Percentiles rank a stretch among this genome's conserved stretches.
Conservation (phyloP, 1,139 yeast genomes). For the Suhomyces bribrorum region DNA sequence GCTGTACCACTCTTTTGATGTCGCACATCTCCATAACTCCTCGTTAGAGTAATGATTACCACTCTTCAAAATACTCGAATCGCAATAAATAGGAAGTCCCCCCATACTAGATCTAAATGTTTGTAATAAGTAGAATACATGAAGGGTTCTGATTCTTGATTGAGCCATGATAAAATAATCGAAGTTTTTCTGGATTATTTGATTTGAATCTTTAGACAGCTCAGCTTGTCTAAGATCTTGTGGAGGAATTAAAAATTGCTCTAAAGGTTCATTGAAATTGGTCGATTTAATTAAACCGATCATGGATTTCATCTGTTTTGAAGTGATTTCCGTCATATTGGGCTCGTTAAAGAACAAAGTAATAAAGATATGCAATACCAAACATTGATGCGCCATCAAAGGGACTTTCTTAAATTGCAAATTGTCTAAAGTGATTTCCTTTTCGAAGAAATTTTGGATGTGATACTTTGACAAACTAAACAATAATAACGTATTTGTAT, state of each 20-base stretch:
- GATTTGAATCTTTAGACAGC: constrained; percentile 10
- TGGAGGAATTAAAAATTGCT: constrained; percentile 63
- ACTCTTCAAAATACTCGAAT: constrained; percentile 62
- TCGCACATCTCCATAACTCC: constrained; percentile 65
- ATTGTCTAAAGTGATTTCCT: constrained; percentile 46
- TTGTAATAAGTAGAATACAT: constrained; percentile 72
- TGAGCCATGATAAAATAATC: constrained; percentile 80
- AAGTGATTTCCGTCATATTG: constrained; percentile 70
- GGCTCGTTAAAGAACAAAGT: constrained; percentile 80
- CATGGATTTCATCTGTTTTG: constrained; percentile 75
- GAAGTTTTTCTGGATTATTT: constrained; percentile 51
- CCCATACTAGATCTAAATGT: constrained; percentile 68
- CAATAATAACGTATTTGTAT: constrained; percentile 69
- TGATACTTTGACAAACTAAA: constrained; percentile 79
- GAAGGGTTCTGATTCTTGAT: constrained; percentile 83
- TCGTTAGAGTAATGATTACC: constrained; percentile 77
- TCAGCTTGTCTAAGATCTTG: constrained; percentile 17
- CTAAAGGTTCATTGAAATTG: constrained; percentile 70
- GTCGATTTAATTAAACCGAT: constrained; percentile 79
- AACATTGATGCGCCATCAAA: constrained; percentile 83
- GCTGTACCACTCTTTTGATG: constrained; percentile 58
- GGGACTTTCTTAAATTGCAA: constrained; percentile 67
- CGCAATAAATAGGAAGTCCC: constrained; percentile 57
- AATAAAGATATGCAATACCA: constrained; percentile 76
- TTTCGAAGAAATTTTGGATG: constrained; percentile 74